Base-by-base conservation (phyloP, 106 monocot species). In the Xerophyta viscosa region DNA sequence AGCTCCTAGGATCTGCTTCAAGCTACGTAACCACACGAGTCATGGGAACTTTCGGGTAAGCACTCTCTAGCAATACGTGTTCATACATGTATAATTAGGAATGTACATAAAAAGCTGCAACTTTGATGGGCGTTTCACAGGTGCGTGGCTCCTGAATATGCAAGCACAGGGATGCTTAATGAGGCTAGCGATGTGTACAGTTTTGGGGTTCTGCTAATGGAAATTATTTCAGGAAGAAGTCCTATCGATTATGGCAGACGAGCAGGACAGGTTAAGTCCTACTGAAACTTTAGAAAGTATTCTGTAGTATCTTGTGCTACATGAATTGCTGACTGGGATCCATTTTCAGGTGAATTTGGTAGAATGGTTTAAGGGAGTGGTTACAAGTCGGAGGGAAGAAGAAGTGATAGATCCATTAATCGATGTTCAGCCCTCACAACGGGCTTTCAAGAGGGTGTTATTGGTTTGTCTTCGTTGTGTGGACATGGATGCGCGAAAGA, bases 131-230 rank as follows among this genome's bases (percentile, higher is more conserved):
- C 20, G 22, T 24, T 58, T 10, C 50, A 41, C 57, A 92, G 92
- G 36, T 92, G 87, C 52, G 92, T 92, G n/a, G 86, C 92, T 55
- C 92, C 92, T 29, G 92, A 92, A 52, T 92, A 92, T 77, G 92
- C 86, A 29, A 79, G 71, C 59, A 87, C 92, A 5, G 92, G 92
- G 0, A 71, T 82, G 70, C 82, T 92, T 20, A 87, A 70, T 47
- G 92, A 92, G 62, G 69, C 68, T 27, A 87, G 87, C 46, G 87
- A 94, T 54, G 63, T 94, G 6, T 94, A 94, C 29, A 94, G 93
- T 65, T 94, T 81, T 70, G 93, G 93, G 4, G 81, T 94, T 57
- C 58, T 94, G 6, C 54, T 94, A n/a, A 84, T 88, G 87, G 93
- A 94, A 56, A 60, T 94, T 30, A 75, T 94, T 29, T 71, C 93